Percentiles rank a stretch among this genome's conserved stretches.
Conservation (phyloP, 2,329 filamentous ascomycete species). For the Podosphaera fusca region DNA sequence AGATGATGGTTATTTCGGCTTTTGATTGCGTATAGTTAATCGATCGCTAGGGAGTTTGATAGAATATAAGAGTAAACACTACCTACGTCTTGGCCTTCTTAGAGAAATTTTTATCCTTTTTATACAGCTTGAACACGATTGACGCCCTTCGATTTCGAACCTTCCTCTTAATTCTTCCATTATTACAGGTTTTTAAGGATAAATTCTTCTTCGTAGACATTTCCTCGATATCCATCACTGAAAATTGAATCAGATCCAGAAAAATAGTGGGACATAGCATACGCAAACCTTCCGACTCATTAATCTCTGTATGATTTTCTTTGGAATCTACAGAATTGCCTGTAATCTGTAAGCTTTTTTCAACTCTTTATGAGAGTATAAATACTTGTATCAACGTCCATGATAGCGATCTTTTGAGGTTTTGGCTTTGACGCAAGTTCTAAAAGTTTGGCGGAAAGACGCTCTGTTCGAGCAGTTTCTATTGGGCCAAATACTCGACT, state of each 20-base stretch:
- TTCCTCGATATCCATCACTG: conserved; percentile 34
- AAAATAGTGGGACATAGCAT: neutral
- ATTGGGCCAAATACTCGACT: conserved; percentile 64
- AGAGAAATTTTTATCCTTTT: conserved; percentile 24
- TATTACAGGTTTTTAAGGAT: conserved; percentile 18
- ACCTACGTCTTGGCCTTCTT: conserved; percentile 10
- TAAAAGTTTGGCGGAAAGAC: conserved; percentile 66
- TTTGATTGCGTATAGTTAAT: too few relatives aligned
- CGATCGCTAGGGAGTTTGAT: too few relatives aligned
- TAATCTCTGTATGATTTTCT: conserved; percentile 4
- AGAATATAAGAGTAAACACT: too few relatives aligned
- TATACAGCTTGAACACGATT: conserved; percentile 37
- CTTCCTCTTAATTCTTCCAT: conserved; percentile 32
- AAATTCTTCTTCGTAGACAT: conserved; percentile 17
- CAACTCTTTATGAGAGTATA: neutral
- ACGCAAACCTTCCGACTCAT: conserved; percentile 10
- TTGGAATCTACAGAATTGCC: conserved; percentile 2
- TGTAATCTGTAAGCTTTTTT: conserved; percentile 1
- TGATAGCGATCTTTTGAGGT: conserved; percentile 19
- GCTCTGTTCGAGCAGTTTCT: conserved; percentile 55
- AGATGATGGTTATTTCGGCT: too few relatives aligned
- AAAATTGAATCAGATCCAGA: conserved; percentile 1
- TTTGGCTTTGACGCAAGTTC: conserved; percentile 59
- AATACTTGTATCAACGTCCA: conserved; percentile 13
- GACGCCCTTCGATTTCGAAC: conserved; percentile 25